Conservation (phyloP, 306 rosid species). For the Malus orientalis region DNA sequence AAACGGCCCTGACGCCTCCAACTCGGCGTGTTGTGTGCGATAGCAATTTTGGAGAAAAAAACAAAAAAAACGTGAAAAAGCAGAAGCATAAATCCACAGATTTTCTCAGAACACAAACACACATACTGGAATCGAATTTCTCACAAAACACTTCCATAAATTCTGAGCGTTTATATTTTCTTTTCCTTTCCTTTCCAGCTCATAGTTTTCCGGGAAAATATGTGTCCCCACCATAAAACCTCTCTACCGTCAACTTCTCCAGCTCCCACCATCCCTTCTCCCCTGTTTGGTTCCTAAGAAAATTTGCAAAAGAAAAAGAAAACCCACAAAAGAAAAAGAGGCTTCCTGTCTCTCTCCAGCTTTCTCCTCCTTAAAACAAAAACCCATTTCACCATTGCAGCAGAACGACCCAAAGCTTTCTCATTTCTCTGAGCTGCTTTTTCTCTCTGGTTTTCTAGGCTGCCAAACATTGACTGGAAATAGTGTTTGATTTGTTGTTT, state of each 20-base stretch:
- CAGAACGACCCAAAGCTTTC: not conserved
- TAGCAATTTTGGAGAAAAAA: not conserved
- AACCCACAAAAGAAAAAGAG: constrained; percentile 10
- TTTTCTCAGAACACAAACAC: constrained; percentile 21
- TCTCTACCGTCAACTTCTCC: not conserved
- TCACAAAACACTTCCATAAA: constrained; percentile 9
- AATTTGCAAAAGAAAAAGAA: constrained; percentile 5
- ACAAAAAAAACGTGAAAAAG: not conserved
- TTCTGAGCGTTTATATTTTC: constrained; percentile 18
- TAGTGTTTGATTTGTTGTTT: not conserved
- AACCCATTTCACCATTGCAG: not conserved
- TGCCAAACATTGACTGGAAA: constrained; percentile 21
- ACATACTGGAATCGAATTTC: constrained; percentile 13
- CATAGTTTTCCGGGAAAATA: constrained; percentile 13
- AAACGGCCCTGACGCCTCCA: not conserved
- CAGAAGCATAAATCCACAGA: not conserved
- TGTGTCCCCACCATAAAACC: constrained; percentile 26
- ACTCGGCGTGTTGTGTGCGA: not conserved
- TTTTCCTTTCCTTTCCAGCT: not conserved
- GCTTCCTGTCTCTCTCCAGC: constrained; percentile 4
- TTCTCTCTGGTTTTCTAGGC: not conserved
- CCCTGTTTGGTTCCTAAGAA: constrained; percentile 38
- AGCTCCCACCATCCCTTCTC: not conserved
- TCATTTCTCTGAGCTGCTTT: not conserved
- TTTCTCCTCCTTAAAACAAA: not conserved